Conservation (phyloP, 2,329 filamentous ascomycete genomes). For the Botrytis fabae region DNA sequence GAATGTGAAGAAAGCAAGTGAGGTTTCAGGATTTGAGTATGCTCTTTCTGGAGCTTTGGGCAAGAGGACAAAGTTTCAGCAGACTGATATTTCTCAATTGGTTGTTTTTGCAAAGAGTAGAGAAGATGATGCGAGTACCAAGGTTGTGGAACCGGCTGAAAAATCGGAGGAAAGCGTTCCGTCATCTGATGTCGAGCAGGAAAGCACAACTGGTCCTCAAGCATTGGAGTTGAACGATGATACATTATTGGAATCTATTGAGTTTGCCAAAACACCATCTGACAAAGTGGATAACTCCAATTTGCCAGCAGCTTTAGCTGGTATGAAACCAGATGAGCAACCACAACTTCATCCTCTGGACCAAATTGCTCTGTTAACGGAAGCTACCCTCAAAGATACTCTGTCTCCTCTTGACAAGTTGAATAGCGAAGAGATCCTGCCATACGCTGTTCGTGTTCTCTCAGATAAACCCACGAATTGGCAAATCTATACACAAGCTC, state of each 20-base stretch:
- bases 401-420: slow-evolving; percentile 79
- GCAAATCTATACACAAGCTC: slow-evolving; percentile 94
- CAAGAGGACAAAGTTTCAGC: slow-evolving; percentile 78
- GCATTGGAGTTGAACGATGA: slow-evolving; percentile 85
- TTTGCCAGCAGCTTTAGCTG: slow-evolving; percentile 62
- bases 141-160: slow-evolving; percentile 24
- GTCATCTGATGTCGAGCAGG: slow-evolving; percentile 38
- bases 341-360: slow-evolving; percentile 81
- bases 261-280: slow-evolving; percentile 63
- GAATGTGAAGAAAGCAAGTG: slow-evolving; percentile 67
- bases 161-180: slow-evolving; percentile 27
- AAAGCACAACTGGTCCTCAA: slow-evolving; percentile 54
- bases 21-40: slow-evolving; percentile 72
- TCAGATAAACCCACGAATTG: slow-evolving; percentile 90
- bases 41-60: slow-evolving; percentile 83
- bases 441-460: slow-evolving; percentile 85
- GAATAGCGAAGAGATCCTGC: slow-evolving; percentile 89
- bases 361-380: slow-evolving; percentile 86
- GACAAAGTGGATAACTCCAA: slow-evolving; percentile 45
- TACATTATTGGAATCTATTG: slow-evolving; percentile 83
- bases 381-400: slow-evolving; percentile 84
- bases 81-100: slow-evolving; percentile 80
- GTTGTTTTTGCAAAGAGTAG: slow-evolving; percentile 85
- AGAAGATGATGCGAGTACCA: slow-evolving; percentile 32
- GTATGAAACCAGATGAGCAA: slow-evolving; percentile 74